Evolutionary conservation across 78 protist species (phyloP).

Genomic region (Guillardia theta): DNA sequence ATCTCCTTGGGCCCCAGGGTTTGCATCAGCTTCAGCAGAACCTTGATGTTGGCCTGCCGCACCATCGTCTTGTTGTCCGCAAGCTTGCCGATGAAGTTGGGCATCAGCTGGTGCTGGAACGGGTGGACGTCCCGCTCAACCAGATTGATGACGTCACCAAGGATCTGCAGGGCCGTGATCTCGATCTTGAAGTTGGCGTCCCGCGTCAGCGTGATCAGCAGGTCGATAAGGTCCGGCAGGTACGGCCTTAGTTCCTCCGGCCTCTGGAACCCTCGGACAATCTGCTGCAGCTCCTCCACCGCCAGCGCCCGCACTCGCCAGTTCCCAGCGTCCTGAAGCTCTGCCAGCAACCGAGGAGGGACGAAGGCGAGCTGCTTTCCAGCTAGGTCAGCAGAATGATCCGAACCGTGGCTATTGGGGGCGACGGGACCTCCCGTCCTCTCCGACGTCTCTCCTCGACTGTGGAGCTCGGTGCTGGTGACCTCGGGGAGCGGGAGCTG

Average conservation of each 20-base stretch:
- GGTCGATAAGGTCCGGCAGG: background rate
- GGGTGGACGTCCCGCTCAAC: background rate
- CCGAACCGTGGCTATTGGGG: too few relatives aligned
- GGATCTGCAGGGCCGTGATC: background rate
- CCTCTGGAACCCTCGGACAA: background rate
- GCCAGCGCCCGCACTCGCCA: slow-evolving; percentile 32
- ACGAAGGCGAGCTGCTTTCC: background rate
- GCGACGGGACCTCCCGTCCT: too few relatives aligned
- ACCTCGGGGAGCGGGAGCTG: too few relatives aligned
- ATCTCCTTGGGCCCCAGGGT: background rate
- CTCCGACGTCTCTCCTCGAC: too few relatives aligned
- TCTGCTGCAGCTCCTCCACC: slow-evolving; percentile 13
- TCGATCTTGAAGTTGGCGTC: slow-evolving; percentile 25
- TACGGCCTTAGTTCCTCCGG: background rate
- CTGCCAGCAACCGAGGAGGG: background rate
- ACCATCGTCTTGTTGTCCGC: slow-evolving; percentile 32
- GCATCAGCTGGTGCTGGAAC: background rate
- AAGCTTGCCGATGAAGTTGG: background rate
- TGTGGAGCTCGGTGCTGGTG: too few relatives aligned
- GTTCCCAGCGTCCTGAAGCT: background rate
- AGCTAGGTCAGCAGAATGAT: background rate
- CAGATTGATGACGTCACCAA: background rate
- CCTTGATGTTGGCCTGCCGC: slow-evolving; percentile 23
- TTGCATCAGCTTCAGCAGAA: background rate
- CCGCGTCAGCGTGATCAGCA: background rate